Base-by-base conservation (phyloP, 495 filamentous ascomycete species). In the Talaromyces adpressus region DNA sequence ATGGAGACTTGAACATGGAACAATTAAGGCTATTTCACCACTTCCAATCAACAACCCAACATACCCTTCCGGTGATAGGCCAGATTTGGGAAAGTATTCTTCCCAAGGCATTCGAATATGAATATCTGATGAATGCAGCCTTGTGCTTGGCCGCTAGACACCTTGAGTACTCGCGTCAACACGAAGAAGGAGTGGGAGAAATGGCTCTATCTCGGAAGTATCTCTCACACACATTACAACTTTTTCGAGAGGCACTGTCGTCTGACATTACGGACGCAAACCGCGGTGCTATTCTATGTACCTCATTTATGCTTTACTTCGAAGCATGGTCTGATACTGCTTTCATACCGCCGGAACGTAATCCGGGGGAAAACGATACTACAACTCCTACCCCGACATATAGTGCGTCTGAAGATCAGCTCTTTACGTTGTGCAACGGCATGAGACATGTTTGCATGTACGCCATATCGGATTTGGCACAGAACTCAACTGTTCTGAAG, bases 71-170 rank as follows among this genome's bases (percentile, higher is more conserved):
- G 6, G 9, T 60, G 8, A 23, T 60, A 12, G 30, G 30, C 36
- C 57, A 34, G 16, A 22, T 60, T 14, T 60, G 57, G 57, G 36
- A 60, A 47, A 14, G 36, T 16, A 30, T 32, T 12, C 30, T 60
- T 41, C 20, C 30, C 2, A 34, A 36, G n/a, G 57, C 57, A 2
- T 60, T 60, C 20, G 34, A 60, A 27, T 45, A 47, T 23, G 57
- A 45, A 9, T 45, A 60, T 60, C 57, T 60, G 30, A 60, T 60
- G 57, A 32, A 60, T 60, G 57, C 57, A 9, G 57, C 36, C 6
- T 11, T 60, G 8, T 60, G 57, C 22, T 20, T 60, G 7, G 30
- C 57, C 14, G 57, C 57, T 14, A 18, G 57, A 23, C 57, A 60
- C 47, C 57, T 60, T 25, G 30, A 34, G 6, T 60, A 32, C 34